Percentiles rank a stretch among this genome's conserved stretches.
These are phyloP conservation scores for Thalassiosira ordinaria DNA, from an alignment of 352 stramenopile genomes.

Conservation along the genomic window DNA sequence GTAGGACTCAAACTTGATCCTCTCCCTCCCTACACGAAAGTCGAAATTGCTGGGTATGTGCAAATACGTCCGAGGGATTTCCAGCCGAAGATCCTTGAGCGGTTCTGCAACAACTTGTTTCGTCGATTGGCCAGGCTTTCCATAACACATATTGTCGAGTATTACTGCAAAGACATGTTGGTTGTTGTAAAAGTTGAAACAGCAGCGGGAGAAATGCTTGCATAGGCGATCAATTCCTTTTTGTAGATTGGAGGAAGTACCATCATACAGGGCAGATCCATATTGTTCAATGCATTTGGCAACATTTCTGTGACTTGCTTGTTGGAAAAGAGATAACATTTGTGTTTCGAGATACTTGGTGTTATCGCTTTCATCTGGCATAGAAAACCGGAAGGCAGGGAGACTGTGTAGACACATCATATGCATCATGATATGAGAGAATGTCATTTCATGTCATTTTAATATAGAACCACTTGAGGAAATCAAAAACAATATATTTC, in stretches of 20 bases:
- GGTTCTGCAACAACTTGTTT: conserved; percentile 13
- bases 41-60: conserved; percentile 56
- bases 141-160: conserved; percentile 51
- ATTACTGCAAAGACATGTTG: conserved; percentile 62
- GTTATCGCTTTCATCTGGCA: conserved; percentile 16
- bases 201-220: conserved; percentile 26
- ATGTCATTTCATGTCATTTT: too few relatives aligned
- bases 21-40: conserved; percentile 43
- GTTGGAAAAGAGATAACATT: conserved; percentile 23
- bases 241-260: neutral
- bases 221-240: conserved; percentile 38
- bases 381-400: conserved; percentile 37
- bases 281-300: conserved; percentile 39
- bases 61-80: conserved; percentile 56
- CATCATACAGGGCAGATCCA: neutral
- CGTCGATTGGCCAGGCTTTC: neutral
- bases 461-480: too few relatives aligned
- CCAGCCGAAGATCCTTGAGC: conserved; percentile 27
- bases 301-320: conserved; percentile 18
- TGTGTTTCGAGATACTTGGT: conserved; percentile 1
- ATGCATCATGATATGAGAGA: too few relatives aligned
- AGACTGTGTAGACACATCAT: too few relatives aligned
- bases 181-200: conserved; percentile 40
- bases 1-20: conserved; percentile 49
- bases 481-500: neutral